Percentiles rank a stretch among this genome's conserved stretches.
These are phyloP conservation scores for Pichia sp. DNA, from an alignment of 1,139 yeast species.

Conservation along the genomic window DNA sequence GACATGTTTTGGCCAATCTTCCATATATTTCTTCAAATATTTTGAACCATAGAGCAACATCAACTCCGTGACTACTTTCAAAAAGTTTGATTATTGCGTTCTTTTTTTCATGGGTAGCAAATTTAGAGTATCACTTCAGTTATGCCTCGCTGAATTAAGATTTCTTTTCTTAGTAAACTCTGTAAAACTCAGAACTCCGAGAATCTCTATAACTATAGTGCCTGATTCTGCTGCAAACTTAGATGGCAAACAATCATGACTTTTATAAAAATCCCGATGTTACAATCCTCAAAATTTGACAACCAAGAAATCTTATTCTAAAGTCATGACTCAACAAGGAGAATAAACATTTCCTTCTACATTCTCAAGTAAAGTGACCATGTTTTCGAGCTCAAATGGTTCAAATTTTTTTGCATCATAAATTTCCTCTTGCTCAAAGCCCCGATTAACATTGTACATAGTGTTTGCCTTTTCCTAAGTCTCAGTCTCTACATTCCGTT, in stretches of 20 bases:
- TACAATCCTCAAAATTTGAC: slow-evolving; percentile 65
- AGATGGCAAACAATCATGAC: slow-evolving; percentile 50
- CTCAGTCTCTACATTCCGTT: slow-evolving; percentile 26
- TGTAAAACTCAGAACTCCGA: slow-evolving; percentile 63
- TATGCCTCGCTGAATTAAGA: slow-evolving; percentile 78
- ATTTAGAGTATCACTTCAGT: slow-evolving; percentile 57
- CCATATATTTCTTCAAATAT: slow-evolving; percentile 71
- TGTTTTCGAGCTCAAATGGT: slow-evolving; percentile 68
- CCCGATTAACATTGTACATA: slow-evolving; percentile 26
- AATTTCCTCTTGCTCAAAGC: slow-evolving; percentile 28
- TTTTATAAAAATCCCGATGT: slow-evolving; percentile 25
- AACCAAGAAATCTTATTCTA: slow-evolving; percentile 63
- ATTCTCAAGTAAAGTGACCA: slow-evolving; percentile 81
- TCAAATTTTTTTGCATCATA: slow-evolving; percentile 34
- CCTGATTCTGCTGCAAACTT: slow-evolving; percentile 77
- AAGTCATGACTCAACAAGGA: slow-evolving; percentile 87
- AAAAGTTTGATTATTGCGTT: slow-evolving; percentile 68
- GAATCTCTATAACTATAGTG: slow-evolving; percentile 66
- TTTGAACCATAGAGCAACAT: slow-evolving; percentile 91
- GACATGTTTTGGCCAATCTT: slow-evolving; percentile 72
- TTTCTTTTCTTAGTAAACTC: slow-evolving; percentile 54
- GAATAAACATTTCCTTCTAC: slow-evolving; percentile 89
- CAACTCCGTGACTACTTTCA: slow-evolving; percentile 90
- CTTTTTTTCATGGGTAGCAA: slow-evolving; percentile 49
- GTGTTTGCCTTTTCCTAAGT: slow-evolving; percentile 24